Conservation (phyloP, 1,139 yeast genomes). For the Yamadazyma songkhlaensis region DNA sequence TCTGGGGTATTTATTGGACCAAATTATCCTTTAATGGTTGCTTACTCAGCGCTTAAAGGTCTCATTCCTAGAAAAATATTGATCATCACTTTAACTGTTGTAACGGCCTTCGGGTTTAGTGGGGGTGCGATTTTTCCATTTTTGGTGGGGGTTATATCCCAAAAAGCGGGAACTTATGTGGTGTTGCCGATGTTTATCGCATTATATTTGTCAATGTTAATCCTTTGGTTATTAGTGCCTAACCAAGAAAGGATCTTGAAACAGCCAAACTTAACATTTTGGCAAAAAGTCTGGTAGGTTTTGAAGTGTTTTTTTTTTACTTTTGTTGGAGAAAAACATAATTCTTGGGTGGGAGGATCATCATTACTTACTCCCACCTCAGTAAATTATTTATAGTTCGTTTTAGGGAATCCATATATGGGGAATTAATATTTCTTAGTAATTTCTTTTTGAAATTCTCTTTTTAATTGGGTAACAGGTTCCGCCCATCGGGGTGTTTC, state of each 20-base stretch:
- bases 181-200: slow-evolving; percentile 51
- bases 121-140: slow-evolving; percentile 64
- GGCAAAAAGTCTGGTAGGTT: slow-evolving; percentile 21
- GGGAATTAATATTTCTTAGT: no score
- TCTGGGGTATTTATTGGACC: slow-evolving; percentile 56
- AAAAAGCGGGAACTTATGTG: slow-evolving; percentile 49
- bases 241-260: slow-evolving; percentile 22
- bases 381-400: no score
- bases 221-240: slow-evolving; percentile 48
- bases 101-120: slow-evolving; percentile 58
- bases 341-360: no score
- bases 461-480: no score
- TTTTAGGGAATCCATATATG: no score
- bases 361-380: no score
- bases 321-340: no score
- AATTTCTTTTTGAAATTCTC: no score
- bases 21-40: slow-evolving; percentile 51
- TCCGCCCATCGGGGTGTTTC: no score
- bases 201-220: slow-evolving; percentile 33
- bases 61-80: slow-evolving; percentile 54
- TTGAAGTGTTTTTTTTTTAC: no score
- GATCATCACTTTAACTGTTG: slow-evolving; percentile 50
- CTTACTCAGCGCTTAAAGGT: slow-evolving; percentile 32
- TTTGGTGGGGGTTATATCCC: slow-evolving; percentile 51
- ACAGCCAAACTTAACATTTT: slow-evolving; percentile 12